Conservation (phyloP, 768 basidiomycete species). For the Amanita rubescens region DNA sequence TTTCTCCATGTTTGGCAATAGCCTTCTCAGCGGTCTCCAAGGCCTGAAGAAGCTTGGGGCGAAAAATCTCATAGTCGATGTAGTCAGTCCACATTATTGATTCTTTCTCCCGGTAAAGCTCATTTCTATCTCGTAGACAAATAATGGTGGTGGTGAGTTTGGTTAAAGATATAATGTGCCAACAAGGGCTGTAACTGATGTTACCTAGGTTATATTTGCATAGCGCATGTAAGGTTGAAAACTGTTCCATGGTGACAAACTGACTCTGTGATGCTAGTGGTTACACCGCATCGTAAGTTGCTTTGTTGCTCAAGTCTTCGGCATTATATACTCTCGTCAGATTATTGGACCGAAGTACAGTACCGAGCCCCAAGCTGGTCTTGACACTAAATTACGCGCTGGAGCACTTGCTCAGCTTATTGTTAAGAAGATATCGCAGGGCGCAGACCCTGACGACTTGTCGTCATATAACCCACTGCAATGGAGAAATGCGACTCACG, state of each 20-base stretch:
- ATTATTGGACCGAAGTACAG: slow-evolving; percentile 45
- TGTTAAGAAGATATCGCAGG: slow-evolving; percentile 33
- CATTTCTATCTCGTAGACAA: slow-evolving; percentile 23
- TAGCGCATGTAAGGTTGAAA: slow-evolving; percentile 41
- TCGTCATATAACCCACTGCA: slow-evolving; percentile 42
- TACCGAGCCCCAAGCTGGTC: slow-evolving; percentile 47
- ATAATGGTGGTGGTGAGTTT: slow-evolving; percentile 39
- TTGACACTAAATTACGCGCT: slow-evolving; percentile 42
- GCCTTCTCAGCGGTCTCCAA: slow-evolving; percentile 39
- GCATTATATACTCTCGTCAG: slow-evolving; percentile 16
- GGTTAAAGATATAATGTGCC: not conserved
- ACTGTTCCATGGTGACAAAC: not conserved
- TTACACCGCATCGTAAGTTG: slow-evolving; percentile 36
- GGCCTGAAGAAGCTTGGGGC: slow-evolving; percentile 41
- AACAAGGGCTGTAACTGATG: not conserved
- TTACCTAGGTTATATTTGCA: slow-evolving; percentile 42
- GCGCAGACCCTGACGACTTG: slow-evolving; percentile 35
- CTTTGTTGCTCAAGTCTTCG: not conserved
- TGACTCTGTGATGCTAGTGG: slow-evolving; percentile 24
- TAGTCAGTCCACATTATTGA: slow-evolving; percentile 28
- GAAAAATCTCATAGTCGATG: slow-evolving; percentile 49
- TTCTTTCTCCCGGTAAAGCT: not conserved
- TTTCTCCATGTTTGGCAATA: slow-evolving; percentile 32
- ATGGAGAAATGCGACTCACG: slow-evolving; percentile 41
- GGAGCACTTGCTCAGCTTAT: slow-evolving; percentile 44